phyloP scores from a whole-genome alignment of 192 early-diverging fungal genomes.

The Allomyces arbusculus region DNA sequence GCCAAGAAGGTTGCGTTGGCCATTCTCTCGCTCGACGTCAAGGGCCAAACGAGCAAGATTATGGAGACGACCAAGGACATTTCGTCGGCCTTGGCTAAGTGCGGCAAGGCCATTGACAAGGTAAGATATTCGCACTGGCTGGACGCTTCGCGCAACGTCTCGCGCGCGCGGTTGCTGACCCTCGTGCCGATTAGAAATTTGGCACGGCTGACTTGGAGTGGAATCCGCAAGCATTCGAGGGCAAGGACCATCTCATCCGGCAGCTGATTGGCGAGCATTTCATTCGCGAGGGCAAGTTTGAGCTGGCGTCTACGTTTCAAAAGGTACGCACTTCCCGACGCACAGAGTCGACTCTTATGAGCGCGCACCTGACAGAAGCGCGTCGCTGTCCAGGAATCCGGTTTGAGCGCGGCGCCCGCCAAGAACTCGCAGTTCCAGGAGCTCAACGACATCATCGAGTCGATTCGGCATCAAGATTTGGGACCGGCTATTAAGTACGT shows the following conservation, averaged over 20 bases:
- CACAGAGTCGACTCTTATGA: too few relatives aligned
- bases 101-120: conserved; percentile 55
- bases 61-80: conserved; percentile 43
- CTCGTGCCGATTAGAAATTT: neutral
- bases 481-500: conserved; percentile 37
- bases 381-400: conserved; percentile 12
- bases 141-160: neutral
- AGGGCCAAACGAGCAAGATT: conserved; percentile 5
- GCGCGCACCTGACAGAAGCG: too few relatives aligned
- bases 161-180: conserved; percentile 2
- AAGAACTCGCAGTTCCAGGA: conserved; percentile 47
- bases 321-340: conserved; percentile 4
- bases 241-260: conserved; percentile 38
- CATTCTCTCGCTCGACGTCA: neutral
- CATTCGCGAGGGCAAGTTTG: conserved; percentile 72
- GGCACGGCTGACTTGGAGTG: conserved; percentile 20
- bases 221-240: conserved; percentile 54
- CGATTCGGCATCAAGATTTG: conserved; percentile 36
- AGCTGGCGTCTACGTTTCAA: conserved; percentile 44
- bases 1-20: too few relatives aligned
- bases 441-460: conserved; percentile 57
- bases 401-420: conserved; percentile 16
- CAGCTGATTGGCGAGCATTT: conserved; percentile 52
- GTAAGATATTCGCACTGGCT: conserved; percentile 10
- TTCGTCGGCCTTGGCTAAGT: conserved; percentile 34